Evolutionary conservation across 176 grass and related monocot species (phyloP), one percentile per base, ranked within the genome.

Genomic region (Aegilops bicornis): DNA sequence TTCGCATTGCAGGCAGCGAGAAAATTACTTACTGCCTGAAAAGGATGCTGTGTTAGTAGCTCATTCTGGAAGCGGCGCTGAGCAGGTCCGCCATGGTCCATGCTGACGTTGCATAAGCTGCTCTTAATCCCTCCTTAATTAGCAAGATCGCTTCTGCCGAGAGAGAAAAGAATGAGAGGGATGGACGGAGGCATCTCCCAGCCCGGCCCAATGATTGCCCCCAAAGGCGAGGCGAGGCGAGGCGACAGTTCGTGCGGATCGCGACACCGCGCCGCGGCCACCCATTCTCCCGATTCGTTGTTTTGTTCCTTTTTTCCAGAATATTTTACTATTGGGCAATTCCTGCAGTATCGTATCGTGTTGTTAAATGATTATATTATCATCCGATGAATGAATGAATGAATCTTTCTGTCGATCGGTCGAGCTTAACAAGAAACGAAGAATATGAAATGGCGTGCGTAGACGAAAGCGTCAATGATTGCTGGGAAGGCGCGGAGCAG

Each of bases 251-350:
- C 75, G 72, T 83, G 71, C 60, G 80, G 92, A 97, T 52, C 78
- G 90, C 73, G 92, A 92, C 89, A 83, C 86, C 17, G 84, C 90
- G 88, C 95, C 92, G 76, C 88, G 54, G 39, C 63, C 50, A 77
- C 30, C 39, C 19, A 11, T 59, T 30, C 56, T 40, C 16, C 4
- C 23, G 13, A 45, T 31, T 20, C 56, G 2, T 33, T 56, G 1
- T 56, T 22, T 20, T 0, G 1, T n/a, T 32, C 1, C 20, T 33
- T 50, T 24, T 24, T 17, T 2, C 1, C 37, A 2, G 20, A 13
- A 0, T 69, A 56, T 36, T 81, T 82, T 12, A 66, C 45, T 87
- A 22, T 2, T 10, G 13, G 31, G 36, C 47, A 30, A 64, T 58
- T 22, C 79, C 7, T 37, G 6, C 36, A 37, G 6, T 37, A 56